These are phyloP conservation scores for Passiflora organensis DNA, from an alignment of 345 rosid species.

Conservation along the genomic window DNA sequence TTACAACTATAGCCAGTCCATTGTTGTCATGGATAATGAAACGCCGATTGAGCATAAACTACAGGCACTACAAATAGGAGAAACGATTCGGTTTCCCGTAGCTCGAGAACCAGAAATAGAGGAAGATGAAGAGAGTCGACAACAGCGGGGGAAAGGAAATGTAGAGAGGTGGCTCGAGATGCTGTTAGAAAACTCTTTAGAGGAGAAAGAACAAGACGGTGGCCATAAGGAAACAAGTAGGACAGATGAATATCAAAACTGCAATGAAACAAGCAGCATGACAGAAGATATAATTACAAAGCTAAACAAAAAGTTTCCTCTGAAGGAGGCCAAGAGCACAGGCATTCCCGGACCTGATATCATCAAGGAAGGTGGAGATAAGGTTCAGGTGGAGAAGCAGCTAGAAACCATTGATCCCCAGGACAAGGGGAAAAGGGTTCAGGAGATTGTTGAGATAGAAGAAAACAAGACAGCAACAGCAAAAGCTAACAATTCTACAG, in stretches of 20 bases:
- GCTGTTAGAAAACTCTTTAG: constrained; percentile 52
- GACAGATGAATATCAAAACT: constrained; percentile 34
- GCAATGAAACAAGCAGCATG: constrained; percentile 21
- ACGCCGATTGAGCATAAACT: constrained; percentile 32
- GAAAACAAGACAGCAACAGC: constrained; percentile 6
- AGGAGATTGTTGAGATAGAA: constrained; percentile 22
- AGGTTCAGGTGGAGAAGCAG: constrained; percentile 20
- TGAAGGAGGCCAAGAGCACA: constrained; percentile 26
- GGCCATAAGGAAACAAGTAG: constrained; percentile 28
- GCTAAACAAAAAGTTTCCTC: constrained; percentile 52
- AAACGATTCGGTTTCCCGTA: constrained; percentile 29
- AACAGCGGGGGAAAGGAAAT: constrained; percentile 80
- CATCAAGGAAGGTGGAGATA: background rate
- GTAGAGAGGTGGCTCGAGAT: constrained; percentile 91
- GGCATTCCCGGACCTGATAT: constrained; percentile 11
- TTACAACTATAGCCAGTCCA: constrained; percentile 32
- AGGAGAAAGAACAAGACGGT: constrained; percentile 36
- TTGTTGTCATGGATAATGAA: constrained; percentile 30
- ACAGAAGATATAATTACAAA: constrained; percentile 51
- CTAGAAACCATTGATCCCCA: constrained; percentile 11
- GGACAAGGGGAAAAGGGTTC: constrained; percentile 11
- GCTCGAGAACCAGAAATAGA: constrained; percentile 38
- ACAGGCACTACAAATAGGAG: constrained; percentile 36
- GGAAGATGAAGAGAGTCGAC: constrained; percentile 76
- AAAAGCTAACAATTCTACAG: background rate